A percentile compares a stretch with the other conserved stretches of the same genome.
Evolutionary conservation across 2,329 filamentous ascomycete species (phyloP).

Genomic region (Botryosphaeria dothidea): DNA sequence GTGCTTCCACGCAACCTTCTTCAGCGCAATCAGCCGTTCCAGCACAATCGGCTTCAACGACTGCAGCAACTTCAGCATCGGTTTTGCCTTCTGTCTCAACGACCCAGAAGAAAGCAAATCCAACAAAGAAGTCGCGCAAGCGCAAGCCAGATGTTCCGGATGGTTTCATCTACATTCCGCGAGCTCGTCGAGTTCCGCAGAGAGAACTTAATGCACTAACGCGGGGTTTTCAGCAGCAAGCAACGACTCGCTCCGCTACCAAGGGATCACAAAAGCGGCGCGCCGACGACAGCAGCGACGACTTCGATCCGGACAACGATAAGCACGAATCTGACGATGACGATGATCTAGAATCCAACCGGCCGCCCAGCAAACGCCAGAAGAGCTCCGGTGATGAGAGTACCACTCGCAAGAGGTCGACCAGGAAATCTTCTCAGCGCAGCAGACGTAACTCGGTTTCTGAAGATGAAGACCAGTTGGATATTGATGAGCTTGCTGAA

Average conservation of each 20-base stretch:
- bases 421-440: slow-evolving; percentile 44
- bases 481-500: slow-evolving; percentile 52
- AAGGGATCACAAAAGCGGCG: slow-evolving; percentile 35
- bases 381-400: slow-evolving; percentile 32
- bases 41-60: not conserved
- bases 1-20: not conserved
- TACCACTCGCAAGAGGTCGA: not conserved
- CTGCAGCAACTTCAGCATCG: too few species aligned
- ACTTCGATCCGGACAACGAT: slow-evolving; percentile 57
- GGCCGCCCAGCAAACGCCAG: slow-evolving; percentile 43
- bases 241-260: not conserved
- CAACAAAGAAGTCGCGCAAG: too few species aligned
- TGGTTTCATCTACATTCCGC: slow-evolving; percentile 26
- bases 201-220: slow-evolving; percentile 23
- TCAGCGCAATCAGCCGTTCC: not conserved
- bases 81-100: too few species aligned
- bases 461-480: slow-evolving; percentile 42
- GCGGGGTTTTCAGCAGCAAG: slow-evolving; percentile 21
- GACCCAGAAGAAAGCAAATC: too few species aligned
- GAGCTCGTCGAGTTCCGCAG: not conserved
- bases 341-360: slow-evolving; percentile 55
- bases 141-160: slow-evolving; percentile 21
- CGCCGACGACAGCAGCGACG: slow-evolving; percentile 58
- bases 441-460: slow-evolving; percentile 48
- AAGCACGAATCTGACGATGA: not conserved